A percentile compares a stretch with the other conserved stretches of the same genome.
phyloP scores from a whole-genome alignment of 768 basidiomycete species.

The Cystobasidium tubakii region DNA sequence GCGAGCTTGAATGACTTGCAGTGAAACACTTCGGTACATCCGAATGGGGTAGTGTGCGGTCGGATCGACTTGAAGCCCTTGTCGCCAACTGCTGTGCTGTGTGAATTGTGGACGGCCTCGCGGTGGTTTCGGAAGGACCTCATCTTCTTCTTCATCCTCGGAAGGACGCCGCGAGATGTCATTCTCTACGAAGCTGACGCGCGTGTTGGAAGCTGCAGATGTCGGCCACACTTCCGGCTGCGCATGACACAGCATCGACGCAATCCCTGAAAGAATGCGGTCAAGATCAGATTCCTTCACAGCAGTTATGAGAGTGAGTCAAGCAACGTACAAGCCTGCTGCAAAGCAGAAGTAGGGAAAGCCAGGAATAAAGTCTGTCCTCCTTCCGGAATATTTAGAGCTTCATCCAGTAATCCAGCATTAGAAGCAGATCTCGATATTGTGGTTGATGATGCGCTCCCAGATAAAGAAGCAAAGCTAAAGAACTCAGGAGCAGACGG shows the following conservation, averaged over 20 bases:
- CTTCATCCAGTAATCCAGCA: neutral
- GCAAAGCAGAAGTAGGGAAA: constrained; percentile 61
- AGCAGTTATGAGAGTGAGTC: neutral
- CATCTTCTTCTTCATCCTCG: neutral
- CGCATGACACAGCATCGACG: neutral
- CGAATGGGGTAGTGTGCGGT: neutral
- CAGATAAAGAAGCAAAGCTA: neutral
- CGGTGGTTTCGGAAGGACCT: neutral
- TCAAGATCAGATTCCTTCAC: neutral
- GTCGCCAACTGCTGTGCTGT: neutral
- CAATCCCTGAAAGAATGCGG: constrained; percentile 4
- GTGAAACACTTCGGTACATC: constrained; percentile 18
- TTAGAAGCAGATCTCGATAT: neutral
- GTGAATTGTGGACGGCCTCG: neutral
- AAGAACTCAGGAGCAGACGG: constrained; percentile 35
- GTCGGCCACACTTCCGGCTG: constrained; percentile 4
- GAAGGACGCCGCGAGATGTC: neutral
- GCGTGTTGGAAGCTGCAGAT: neutral
- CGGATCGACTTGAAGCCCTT: neutral
- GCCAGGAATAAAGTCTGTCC: constrained; percentile 63
- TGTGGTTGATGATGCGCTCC: neutral
- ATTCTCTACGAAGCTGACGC: neutral
- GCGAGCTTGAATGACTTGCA: constrained; percentile 25
- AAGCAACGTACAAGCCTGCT: constrained; percentile 64
- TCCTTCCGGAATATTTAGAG: neutral